Conservation (phyloP, 1,284 basidiomycete species). For the Ustilago trichophora region DNA sequence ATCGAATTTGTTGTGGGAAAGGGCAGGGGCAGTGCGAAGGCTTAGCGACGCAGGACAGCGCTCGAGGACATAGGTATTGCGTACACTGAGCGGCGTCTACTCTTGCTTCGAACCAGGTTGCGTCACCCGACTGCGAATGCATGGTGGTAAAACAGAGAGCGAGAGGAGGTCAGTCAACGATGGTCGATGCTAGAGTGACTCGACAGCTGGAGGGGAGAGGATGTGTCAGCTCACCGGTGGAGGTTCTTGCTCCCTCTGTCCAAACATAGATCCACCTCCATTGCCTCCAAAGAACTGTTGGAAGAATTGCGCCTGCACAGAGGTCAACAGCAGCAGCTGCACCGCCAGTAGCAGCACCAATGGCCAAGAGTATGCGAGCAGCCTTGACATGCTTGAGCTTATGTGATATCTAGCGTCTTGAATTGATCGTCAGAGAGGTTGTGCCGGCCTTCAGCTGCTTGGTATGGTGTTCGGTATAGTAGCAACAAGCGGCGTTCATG, state of each 20-base stretch:
- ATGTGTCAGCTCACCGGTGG: constrained; percentile 49
- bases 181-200: too few species aligned
- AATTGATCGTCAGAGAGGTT: too few species aligned
- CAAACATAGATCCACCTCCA: constrained; percentile 31
- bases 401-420: too few species aligned
- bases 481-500: too few species aligned
- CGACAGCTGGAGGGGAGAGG: too few species aligned
- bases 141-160: too few species aligned
- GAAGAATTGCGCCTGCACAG: constrained; percentile 50
- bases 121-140: constrained; percentile 49
- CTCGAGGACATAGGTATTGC: constrained; percentile 56
- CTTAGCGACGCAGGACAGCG: constrained; percentile 56
- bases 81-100: constrained; percentile 56
- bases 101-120: constrained; percentile 56
- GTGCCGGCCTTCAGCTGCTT: too few species aligned
- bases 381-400: too few species aligned
- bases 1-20: constrained; percentile 56
- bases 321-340: constrained; percentile 14
- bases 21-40: constrained; percentile 62
- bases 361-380: neutral
- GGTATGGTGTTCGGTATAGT: neutral
- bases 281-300: constrained; percentile 53
- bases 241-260: constrained; percentile 48
- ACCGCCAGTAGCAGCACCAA: constrained; percentile 12
- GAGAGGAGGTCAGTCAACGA: too few species aligned